phyloP scores from a whole-genome alignment of 164 flowering plant genomes.

The Taxillus chinensis region DNA sequence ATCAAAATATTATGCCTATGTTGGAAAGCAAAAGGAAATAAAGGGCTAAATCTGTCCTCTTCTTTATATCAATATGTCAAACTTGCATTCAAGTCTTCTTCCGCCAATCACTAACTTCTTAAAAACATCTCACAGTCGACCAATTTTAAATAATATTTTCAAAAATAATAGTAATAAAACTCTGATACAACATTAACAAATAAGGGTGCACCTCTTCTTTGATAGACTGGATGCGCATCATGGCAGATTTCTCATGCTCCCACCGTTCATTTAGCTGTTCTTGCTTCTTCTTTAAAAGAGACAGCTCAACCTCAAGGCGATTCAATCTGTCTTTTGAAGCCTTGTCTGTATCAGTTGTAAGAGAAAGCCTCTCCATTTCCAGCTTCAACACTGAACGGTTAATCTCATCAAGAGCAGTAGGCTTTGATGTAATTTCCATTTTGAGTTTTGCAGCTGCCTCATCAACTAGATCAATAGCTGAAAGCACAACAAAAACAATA shows the following conservation, averaged over 20 bases:
- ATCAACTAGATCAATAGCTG: constrained; percentile 96
- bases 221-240: constrained; percentile 83
- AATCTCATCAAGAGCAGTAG: constrained; percentile 85
- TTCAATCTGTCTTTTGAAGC: constrained; percentile 79
- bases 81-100: no score
- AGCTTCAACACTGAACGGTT: constrained; percentile 74
- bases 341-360: constrained; percentile 75
- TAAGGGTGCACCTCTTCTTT: constrained; percentile 67
- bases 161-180: no score
- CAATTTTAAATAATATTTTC: no score
- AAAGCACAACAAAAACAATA: constrained; percentile 10
- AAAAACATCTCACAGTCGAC: no score
- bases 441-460: constrained; percentile 96
- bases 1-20: no score
- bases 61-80: no score
- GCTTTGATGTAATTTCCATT: constrained; percentile 95
- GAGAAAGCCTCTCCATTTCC: constrained; percentile 92
- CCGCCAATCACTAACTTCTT: no score
- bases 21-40: no score
- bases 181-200: not conserved
- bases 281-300: constrained; percentile 63
- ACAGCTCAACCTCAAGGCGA: constrained; percentile 76
- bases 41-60: no score
- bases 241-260: constrained; percentile 90
- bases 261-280: constrained; percentile 74